Evolutionary conservation across 2,329 filamentous ascomycete species (phyloP), one percentile per base, ranked within the genome.

Genomic region (Paraphaeosphaeria sporulosa): DNA sequence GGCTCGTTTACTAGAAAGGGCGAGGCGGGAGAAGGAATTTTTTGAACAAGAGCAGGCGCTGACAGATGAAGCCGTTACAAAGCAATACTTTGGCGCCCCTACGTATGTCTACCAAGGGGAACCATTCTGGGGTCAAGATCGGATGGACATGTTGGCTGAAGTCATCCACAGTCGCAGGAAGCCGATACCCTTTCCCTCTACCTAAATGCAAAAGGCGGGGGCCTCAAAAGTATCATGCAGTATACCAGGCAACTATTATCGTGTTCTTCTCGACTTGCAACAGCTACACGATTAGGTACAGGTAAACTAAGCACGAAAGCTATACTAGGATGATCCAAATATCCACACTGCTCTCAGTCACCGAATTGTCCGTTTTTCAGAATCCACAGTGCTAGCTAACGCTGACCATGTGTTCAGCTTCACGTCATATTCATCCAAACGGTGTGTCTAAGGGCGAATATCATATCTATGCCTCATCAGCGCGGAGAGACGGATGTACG

Each of bases 121-220:
- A 58, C 63, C 66, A 10, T 71, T 72, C 42, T 71, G 70, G 70
- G 69, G 70, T 1, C 70, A 72, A 34, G 69, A 71, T 58, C 61
- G 70, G 19, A 43, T 67, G 38, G 67, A 65, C 36, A 70, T 70
- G 60, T 56, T 65, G 47, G 67, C 66, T 43, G 64, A 67, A 52
- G 64, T 71, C 13, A 67, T 68, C 27, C 53, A 54, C 38, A 71
- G 64, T 59, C 70, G 65, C 34, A 40, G 61, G 40, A 55, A 66
- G 46, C 44, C 63, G 21, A 47, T 47, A 47, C 7, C 44, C 12
- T 47, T 47, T n/a, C 44, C 44, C 19, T 21, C 23, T 10, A 13
- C 44, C 44, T 47, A 47, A 21, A 9, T 15, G 23, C 44, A 21
- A 43, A 9, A 9, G 30, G 30, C 8, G 30, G 10, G 30, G 7